Conservation (phyloP, 2,329 filamentous ascomycete species). For the Tolypocladium guangdongense region DNA sequence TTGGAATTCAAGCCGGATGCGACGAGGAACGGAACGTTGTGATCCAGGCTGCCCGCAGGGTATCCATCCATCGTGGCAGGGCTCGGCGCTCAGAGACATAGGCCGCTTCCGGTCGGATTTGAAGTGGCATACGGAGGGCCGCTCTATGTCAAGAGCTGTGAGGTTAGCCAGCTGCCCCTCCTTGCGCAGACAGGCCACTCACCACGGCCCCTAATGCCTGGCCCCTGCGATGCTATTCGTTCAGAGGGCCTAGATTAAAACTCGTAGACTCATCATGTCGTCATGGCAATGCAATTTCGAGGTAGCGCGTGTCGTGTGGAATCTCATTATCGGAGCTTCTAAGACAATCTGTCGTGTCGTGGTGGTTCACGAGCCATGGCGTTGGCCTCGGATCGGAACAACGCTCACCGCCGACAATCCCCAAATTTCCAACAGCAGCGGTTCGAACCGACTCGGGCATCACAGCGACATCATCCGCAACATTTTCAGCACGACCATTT, state of each 20-base stretch:
- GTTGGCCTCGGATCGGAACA: slow-evolving; percentile 18
- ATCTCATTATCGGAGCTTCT: neutral
- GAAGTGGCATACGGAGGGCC: neutral
- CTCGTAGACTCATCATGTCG: neutral
- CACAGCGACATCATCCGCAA: neutral
- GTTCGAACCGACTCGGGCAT: neutral
- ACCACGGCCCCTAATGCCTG: neutral
- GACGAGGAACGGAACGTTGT: slow-evolving; percentile 76
- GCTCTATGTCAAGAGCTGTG: neutral
- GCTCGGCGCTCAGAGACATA: slow-evolving; percentile 11
- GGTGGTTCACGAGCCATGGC: neutral
- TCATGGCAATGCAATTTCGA: neutral
- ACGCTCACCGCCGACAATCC: slow-evolving; percentile 9
- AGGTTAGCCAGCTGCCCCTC: neutral
- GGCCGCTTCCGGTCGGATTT: slow-evolving; percentile 1
- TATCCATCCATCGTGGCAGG: slow-evolving; percentile 61
- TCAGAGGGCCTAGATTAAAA: neutral
- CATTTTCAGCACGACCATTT: neutral
- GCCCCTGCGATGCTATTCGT: neutral
- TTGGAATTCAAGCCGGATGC: slow-evolving; percentile 59
- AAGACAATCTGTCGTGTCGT: neutral
- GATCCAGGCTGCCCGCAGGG: slow-evolving; percentile 67
- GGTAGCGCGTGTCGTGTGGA: neutral
- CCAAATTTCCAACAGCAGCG: slow-evolving; percentile 7
- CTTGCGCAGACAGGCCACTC: neutral